Evolutionary conservation across 192 early-diverging fungal genomes (phyloP), one percentile per base, ranked within the genome.

Genomic region (Geranomyces variabilis): DNA sequence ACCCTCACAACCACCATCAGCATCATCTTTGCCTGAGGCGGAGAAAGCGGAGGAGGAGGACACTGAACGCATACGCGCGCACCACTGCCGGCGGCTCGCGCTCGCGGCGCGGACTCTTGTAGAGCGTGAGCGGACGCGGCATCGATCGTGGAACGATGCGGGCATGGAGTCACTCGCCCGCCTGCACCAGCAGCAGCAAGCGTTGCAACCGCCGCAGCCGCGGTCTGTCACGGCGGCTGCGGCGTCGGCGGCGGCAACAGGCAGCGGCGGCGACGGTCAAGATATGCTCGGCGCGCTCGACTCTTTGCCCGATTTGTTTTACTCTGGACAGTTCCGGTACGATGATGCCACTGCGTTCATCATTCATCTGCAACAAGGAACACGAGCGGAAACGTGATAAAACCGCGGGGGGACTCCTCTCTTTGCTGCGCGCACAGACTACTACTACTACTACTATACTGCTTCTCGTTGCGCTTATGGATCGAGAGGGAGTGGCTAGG

Each of bases 281-380:
- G 36, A 41, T 10, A 41, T 41, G 36, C 36, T 41, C 10, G 5
- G 36, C 36, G 36, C 36, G 36, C 36, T 41, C 5, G 36, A 41
- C 14, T 66, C 31, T 60, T 13, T 49, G 56, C 34, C 62, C 31
- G 58, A 67, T 15, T 55, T 84, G 65, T 84, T 75, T 48, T 71
- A 61, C 49, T 66, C 69, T 33, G 61, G 72, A 21, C 73, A 74
- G 47, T 47, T 63, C 33, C 55, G 83, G 24, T 84, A 84, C 63
- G 83, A 84, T 63, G 83, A 84, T 66, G 76, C 78, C 0, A 84
- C 83, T 1, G 83, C 80, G 0, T 68, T 80, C 44, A 70, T 84
- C 28, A 63, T 75, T 12, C 70, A 79, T 48, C 69, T 84, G 34
- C 58, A 33, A 64, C 33, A 53, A 47, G 46, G 46, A 47, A 19